Conservation (phyloP, 139 green algal genomes). For the Chlorella sp. region DNA sequence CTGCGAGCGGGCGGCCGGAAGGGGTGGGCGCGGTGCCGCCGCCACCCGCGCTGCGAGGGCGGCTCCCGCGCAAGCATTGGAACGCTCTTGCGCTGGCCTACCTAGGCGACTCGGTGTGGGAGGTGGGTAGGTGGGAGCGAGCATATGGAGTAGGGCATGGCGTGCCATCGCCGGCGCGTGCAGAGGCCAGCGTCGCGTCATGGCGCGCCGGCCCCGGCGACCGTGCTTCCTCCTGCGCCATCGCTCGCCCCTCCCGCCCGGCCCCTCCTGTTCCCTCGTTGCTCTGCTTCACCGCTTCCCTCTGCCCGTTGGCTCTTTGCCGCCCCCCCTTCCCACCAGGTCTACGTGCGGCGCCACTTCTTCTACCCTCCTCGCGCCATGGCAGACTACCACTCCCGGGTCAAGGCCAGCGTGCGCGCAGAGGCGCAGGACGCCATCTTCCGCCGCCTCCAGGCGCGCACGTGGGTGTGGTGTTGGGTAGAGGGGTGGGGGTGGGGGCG, state of each 20-base stretch:
- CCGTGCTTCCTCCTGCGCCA: neutral
- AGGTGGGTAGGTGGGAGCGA: constrained; percentile 20
- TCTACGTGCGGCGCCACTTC: constrained; percentile 56
- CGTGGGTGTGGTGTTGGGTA: too few species aligned
- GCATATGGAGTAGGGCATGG: neutral
- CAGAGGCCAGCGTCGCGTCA: neutral
- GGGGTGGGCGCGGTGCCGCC: constrained; percentile 26
- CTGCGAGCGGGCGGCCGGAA: neutral
- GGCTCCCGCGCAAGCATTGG: constrained; percentile 34
- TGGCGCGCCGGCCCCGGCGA: neutral
- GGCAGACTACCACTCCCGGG: constrained; percentile 44
- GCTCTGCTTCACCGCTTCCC: neutral
- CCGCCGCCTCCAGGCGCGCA: too few species aligned
- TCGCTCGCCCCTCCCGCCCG: neutral
- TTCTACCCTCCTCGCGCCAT: constrained; percentile 48
- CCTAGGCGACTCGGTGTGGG: constrained; percentile 64
- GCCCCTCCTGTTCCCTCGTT: neutral
- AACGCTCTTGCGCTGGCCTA: constrained; percentile 60
- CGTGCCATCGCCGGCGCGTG: neutral
- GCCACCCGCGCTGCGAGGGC: constrained; percentile 38
- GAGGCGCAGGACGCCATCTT: constrained; percentile 47
- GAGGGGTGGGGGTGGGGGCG: neutral
- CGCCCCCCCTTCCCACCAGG: too few species aligned
- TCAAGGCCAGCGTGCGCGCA: constrained; percentile 52
- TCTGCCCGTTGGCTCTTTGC: neutral